Evolutionary conservation across 257 asterid species (phyloP).

Genomic region (Solanum chilense): DNA sequence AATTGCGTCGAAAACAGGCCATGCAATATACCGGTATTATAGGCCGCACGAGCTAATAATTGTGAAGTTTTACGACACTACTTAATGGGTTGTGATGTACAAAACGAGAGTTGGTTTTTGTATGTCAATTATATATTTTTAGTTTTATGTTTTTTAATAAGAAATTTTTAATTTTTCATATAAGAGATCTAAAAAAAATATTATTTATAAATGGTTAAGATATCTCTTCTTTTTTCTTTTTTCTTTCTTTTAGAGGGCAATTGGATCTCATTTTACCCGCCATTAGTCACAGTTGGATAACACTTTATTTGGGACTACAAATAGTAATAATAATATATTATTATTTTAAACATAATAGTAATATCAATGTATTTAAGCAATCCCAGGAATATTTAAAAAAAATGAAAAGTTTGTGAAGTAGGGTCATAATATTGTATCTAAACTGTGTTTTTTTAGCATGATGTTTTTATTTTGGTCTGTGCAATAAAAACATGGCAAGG

Average conservation of each 20-base stretch:
- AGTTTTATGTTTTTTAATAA: too few species aligned
- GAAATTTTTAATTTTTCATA: too few species aligned
- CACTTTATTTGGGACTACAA: neutral
- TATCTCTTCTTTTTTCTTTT: too few species aligned
- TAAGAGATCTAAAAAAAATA: too few species aligned
- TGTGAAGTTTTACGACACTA: neutral
- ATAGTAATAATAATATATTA: neutral
- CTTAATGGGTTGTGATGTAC: neutral
- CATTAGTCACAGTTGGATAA: neutral
- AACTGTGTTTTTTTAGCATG: neutral
- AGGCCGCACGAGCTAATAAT: neutral
- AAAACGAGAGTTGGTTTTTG: too few species aligned
- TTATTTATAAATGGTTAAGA: neutral
- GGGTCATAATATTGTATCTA: neutral
- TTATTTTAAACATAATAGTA: neutral
- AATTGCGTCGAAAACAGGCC: neutral
- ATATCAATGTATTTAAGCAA: neutral
- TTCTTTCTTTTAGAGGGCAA: neutral
- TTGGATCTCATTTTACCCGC: too few species aligned
- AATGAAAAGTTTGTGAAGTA: neutral
- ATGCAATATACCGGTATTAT: neutral
- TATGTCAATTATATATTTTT: too few species aligned
- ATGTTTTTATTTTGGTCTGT: too few species aligned
- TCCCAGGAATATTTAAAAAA: neutral
- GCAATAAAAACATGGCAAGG: neutral